A percentile compares a stretch with the other conserved stretches of the same genome.
These are phyloP conservation scores for Chaetothyriales sp. DNA, from an alignment of 2,329 filamentous ascomycete genomes.

Conservation along the genomic window DNA sequence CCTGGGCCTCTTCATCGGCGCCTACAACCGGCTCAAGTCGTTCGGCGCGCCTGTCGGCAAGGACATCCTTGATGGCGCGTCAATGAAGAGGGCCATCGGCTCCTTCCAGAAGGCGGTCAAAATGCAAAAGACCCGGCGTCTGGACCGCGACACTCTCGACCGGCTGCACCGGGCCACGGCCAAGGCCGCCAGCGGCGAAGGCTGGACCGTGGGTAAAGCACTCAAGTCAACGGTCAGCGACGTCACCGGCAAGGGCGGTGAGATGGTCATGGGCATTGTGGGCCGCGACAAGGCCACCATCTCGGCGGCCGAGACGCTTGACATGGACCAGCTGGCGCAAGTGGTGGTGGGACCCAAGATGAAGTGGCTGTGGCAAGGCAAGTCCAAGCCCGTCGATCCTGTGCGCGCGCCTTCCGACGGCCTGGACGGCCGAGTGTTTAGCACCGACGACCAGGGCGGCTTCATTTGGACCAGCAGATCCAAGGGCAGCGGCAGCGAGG, in stretches of 20 bases:
- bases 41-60: slow-evolving; percentile 74
- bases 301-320: slow-evolving; percentile 80
- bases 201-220: slow-evolving; percentile 82
- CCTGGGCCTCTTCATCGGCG: slow-evolving; percentile 76
- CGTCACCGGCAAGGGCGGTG: slow-evolving; percentile 82
- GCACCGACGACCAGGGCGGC: slow-evolving; percentile 32
- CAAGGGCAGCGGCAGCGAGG: slow-evolving; percentile 13
- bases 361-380: slow-evolving; percentile 93
- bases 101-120: slow-evolving; percentile 86
- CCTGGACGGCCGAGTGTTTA: slow-evolving; percentile 29
- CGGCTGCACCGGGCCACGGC: slow-evolving; percentile 70
- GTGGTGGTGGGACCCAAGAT: slow-evolving; percentile 67
- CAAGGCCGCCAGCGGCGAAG: slow-evolving; percentile 77
- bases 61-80: slow-evolving; percentile 76
- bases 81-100: slow-evolving; percentile 68
- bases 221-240: slow-evolving; percentile 93
- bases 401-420: slow-evolving; percentile 10
- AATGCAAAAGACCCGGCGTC: slow-evolving; percentile 58
- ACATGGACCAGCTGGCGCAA: slow-evolving; percentile 70
- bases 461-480: slow-evolving; percentile 33
- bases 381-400: slow-evolving; percentile 47
- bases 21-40: slow-evolving; percentile 75
- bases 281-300: slow-evolving; percentile 79
- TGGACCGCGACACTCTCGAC: slow-evolving; percentile 74
- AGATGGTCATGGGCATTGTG: slow-evolving; percentile 92